Conservation (phyloP, 78 protist genomes). For the Chrysochromulina parva region DNA sequence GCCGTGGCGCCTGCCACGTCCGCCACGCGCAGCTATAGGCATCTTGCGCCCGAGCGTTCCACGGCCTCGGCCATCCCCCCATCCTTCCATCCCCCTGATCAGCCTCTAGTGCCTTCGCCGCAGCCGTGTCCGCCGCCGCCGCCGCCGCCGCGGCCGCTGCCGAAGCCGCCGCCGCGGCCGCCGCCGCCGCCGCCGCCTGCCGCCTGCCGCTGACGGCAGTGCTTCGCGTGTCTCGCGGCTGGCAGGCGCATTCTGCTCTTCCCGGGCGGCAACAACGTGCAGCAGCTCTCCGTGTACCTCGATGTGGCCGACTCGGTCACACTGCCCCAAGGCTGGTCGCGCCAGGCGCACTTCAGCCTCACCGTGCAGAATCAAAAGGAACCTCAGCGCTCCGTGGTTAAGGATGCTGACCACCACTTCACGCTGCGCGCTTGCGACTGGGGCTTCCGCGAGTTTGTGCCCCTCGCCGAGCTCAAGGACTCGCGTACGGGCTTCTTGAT, state of each 20-base stretch:
- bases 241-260: conserved; percentile 31
- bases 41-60: no score
- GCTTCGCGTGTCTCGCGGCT: not conserved
- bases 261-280: conserved; percentile 27
- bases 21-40: no score
- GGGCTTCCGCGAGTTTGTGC: conserved; percentile 55
- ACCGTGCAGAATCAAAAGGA: conserved; percentile 17
- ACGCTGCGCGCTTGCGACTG: conserved; percentile 45
- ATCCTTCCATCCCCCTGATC: no score
- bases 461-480: not conserved
- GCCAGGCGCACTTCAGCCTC: conserved; percentile 29
- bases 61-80: no score
- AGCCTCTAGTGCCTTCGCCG: no score
- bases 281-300: conserved; percentile 16
- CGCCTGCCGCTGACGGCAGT: no score
- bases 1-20: no score
- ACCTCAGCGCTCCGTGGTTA: not conserved
- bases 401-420: conserved; percentile 41
- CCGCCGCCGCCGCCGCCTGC: no score
- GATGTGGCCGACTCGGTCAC: not conserved
- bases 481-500: not conserved
- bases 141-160: no score
- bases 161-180: no score
- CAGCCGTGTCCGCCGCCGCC: no score
- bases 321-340: not conserved